Evolutionary conservation across 164 flowering plant species (phyloP), one percentile per base, ranked within the genome.

Genomic region (Vitis amurensis): DNA sequence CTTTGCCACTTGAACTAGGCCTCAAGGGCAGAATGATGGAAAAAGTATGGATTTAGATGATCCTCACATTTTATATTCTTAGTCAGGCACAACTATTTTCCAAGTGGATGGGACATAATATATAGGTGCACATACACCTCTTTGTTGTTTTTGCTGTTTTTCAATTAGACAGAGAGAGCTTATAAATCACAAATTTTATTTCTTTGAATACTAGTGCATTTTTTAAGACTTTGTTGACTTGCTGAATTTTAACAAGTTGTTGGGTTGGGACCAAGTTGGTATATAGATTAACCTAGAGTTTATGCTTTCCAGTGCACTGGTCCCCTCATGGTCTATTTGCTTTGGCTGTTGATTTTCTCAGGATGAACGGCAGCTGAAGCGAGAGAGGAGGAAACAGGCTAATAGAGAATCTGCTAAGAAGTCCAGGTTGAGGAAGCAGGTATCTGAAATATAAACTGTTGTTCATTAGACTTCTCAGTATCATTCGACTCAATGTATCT

Each of bases 371-470:
- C 73, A 64, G 64, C 47, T 73, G 53, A 73, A 73, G 68, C 71
- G 68, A 53, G 64, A 73, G 65, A 74, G 53, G 65, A 74, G 77
- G 69, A 74, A 74, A 59, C 77, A 74, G 37, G 66, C 77, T 64
- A 74, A 74, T 49, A 68, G 77, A 69, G 77, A 74, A 52, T 74
- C 77, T 58, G 77, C 77, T 37, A 68, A 61, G 64, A 69, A 69
- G 77, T 74, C 77, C 11, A 74, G 77, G 69, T 51, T 64, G 73
- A 64, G 72, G 65, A 74, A 68, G 61, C 77, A 74, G 77, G 77
- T 68, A 51, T 19, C 1, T 61, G 59, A 53, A 47, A 47, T 9
- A 29, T 16, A 9, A 53, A 16, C 59, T 56, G 59, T 56, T 17
- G 16, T 56, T 56, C 7, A 5, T 37, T 37, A 37, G 27, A 23